phyloP scores from a whole-genome alignment of 192 early-diverging fungal genomes.

The Irineochytrium annulatum region DNA sequence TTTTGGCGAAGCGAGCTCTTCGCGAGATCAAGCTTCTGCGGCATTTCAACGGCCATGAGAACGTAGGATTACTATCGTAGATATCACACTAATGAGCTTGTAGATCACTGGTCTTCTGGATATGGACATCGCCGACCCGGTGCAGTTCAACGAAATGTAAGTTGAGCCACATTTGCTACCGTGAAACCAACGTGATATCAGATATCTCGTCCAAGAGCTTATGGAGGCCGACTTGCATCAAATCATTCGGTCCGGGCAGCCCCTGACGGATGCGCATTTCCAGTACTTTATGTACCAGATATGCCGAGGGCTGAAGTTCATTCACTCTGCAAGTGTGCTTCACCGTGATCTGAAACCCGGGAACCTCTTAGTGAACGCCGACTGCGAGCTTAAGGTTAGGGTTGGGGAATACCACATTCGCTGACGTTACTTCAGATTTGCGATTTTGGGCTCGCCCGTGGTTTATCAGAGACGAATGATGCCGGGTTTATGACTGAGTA shows the following conservation, averaged over 20 bases:
- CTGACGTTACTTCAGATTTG: slow-evolving; percentile 40
- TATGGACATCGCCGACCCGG: slow-evolving; percentile 76
- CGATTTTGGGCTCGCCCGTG: slow-evolving; percentile 55
- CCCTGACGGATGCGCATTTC: slow-evolving; percentile 91
- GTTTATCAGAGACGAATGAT: slow-evolving; percentile 30
- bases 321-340: slow-evolving; percentile 96
- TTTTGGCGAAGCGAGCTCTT: slow-evolving; percentile 66
- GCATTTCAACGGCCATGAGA: slow-evolving; percentile 71
- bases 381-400: slow-evolving; percentile 47
- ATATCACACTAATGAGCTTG: background rate
- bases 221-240: slow-evolving; percentile 99
- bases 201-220: slow-evolving; percentile 91
- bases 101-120: slow-evolving; percentile 91
- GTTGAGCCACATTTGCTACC: slow-evolving; percentile 5
- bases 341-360: slow-evolving; percentile 97
- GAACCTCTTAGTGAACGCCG: slow-evolving; percentile 52
- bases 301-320: slow-evolving; percentile 92
- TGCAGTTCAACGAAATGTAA: slow-evolving; percentile 87
- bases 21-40: slow-evolving; percentile 69
- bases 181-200: slow-evolving; percentile 11
- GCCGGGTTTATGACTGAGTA: slow-evolving; percentile 51
- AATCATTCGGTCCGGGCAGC: slow-evolving; percentile 90
- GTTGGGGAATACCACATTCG: background rate
- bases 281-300: slow-evolving; percentile 99
- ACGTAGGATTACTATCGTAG: slow-evolving; percentile 40